Base-by-base conservation (phyloP, 352 stramenopile species). In the Pythium sukuiense region DNA sequence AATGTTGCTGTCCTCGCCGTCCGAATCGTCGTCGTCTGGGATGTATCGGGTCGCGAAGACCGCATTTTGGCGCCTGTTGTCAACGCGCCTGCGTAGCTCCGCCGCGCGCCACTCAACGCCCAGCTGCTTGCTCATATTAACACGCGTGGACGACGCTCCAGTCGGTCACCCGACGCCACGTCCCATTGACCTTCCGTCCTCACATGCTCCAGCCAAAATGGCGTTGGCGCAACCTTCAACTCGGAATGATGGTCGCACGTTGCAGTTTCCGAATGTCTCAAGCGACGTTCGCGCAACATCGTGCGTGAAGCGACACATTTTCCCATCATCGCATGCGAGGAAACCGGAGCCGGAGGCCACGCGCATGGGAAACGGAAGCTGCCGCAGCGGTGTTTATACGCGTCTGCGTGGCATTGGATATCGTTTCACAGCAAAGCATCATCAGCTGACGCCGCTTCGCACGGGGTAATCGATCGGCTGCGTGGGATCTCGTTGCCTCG, bases 31-130 rank as follows among this genome's bases (percentile, higher is more conserved):
- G 39, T 55, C 60, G 11, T 64, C 57, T 29, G 56, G 50, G 8
- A 54, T 53, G 29, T 55, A 64, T 46, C 61, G 63, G 16, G 62
- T 16, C 33, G 54, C 58, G 37, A 29, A 60, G 26, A 53, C 39
- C n/a, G 46, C 59, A 20, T 35, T 26, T 20, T 60, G 58, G 12
- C 63, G 53, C 20, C 63, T 50, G 39, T 91, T 91, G 20, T 72
- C 77, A 18, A 81, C 66, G 14, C 79, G 82, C 6, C 77, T 67
- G 29, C 70, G 67, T 43, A 89, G 69, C 67, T 91, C 80, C 3
- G 57, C 71, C 30, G 80, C 80, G n/a, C 79, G 79, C 60, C 71
- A 75, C 24, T 59, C 70, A 16, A 56, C 30, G 53, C 54, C 20
- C 20, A 29, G 49, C 18, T 55, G 4, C 29, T 37, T 49, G 41